Base-by-base conservation (phyloP, 2,329 filamentous ascomycete species). In the Cadophora sp. region DNA sequence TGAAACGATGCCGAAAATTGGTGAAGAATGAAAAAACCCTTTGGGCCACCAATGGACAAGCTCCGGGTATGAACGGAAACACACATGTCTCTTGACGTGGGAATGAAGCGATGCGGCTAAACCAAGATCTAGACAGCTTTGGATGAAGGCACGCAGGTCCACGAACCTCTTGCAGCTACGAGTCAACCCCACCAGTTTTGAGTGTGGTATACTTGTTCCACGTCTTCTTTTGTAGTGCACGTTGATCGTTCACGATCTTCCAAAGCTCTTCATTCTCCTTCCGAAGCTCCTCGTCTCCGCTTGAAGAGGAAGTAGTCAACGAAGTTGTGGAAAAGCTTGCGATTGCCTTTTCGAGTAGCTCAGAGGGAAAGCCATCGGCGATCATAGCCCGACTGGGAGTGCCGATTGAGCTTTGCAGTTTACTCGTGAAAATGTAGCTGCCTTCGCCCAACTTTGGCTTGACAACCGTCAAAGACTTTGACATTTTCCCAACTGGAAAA, bases 401-500 rank as follows among this genome's bases (percentile, higher is more conserved):
- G 22, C 51, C 59, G 22, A 58, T 61, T 59, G 68, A 59, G 83
- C 68, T 80, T 78, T 16, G 82, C n/a, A 94, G 81, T 77, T 92
- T 90, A 14, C 88, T 82, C 19, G 85, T 89, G 69, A 93, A 84
- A 4, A 85, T 85, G 76, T 94, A 93, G 70, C 85, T 86, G 48
- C 86, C 83, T 69, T 87, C 85, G 61, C 85, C 88, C 69, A 91
- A 85, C 70, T 89, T 89, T n/a, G 95, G 95, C 81, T 97, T 97
- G 69, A 95, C 85, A 27, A 97, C 85, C 1, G 85, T 86, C 26
- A 86, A 80, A 19, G 86, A 83, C 72, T 87, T 85, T 22, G 84
- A 85, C 71, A 77, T 74, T 71, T 31, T 80, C 78, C 61, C 68
- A 74, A 84, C 81, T 81, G 78, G 80, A 29, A 85, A 83, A 0